A percentile compares a stretch with the other conserved stretches of the same genome.
These are phyloP conservation scores for Bassia scoparia DNA, from an alignment of 148 eudicot genomes.

Conservation along the genomic window DNA sequence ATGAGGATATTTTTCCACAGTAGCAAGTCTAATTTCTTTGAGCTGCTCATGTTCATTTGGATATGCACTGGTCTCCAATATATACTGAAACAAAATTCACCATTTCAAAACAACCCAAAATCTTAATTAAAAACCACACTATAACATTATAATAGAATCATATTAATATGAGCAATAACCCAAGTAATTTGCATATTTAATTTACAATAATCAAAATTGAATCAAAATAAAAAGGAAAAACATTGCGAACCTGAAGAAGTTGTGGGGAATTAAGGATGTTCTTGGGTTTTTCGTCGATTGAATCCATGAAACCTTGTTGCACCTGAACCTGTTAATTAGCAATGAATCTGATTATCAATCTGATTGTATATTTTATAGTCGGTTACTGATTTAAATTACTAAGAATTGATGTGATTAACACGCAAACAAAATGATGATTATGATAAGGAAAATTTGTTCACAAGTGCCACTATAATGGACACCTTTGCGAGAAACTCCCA, in stretches of 20 bases:
- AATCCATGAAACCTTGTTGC: not conserved
- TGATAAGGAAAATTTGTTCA: no score
- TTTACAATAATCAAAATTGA: not conserved
- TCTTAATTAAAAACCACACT: not conserved
- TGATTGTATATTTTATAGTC: no score
- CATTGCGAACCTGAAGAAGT: constrained; percentile 13
- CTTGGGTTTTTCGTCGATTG: not conserved
- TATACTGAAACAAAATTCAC: constrained; percentile 17
- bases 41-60: constrained; percentile 32
- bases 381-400: no score
- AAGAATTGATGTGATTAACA: no score
- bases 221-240: not conserved
- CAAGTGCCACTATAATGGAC: no score
- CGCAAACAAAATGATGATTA: no score
- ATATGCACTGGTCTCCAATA: constrained; percentile 33
- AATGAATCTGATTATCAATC: not conserved
- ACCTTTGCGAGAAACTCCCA: no score
- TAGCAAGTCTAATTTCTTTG: constrained; percentile 32
- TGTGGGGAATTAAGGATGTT: constrained; percentile 17
- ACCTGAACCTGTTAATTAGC: not conserved
- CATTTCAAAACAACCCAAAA: no score
- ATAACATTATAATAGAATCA: not conserved
- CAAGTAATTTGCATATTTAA: not conserved
- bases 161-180: not conserved
- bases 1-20: constrained; percentile 25